Percentiles rank a stretch among this genome's conserved stretches.
These are phyloP conservation scores for Mycena haematopus DNA, from an alignment of 768 basidiomycete species.

Conservation along the genomic window DNA sequence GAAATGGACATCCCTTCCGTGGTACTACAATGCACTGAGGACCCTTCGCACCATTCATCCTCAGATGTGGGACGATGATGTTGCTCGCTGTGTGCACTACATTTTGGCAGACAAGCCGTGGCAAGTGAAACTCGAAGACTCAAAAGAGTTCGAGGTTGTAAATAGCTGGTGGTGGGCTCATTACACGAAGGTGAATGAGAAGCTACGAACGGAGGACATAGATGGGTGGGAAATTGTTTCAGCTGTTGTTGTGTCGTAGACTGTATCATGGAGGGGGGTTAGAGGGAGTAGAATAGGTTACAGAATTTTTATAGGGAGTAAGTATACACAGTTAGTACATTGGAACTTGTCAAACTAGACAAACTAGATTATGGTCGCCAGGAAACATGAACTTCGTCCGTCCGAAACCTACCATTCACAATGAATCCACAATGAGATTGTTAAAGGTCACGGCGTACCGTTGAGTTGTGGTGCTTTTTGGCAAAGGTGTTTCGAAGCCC, in stretches of 20 bases:
- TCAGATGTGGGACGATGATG: slow-evolving; percentile 82
- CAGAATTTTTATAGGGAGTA: slow-evolving; percentile 19
- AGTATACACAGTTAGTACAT: slow-evolving; percentile 23
- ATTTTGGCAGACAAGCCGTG: slow-evolving; percentile 90
- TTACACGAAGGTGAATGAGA: slow-evolving; percentile 53
- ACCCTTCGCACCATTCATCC: slow-evolving; percentile 78
- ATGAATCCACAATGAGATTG: neutral
- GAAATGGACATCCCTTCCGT: slow-evolving; percentile 79
- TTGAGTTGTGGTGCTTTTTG: slow-evolving; percentile 90
- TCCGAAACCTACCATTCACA: slow-evolving; percentile 74
- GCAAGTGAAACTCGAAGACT: slow-evolving; percentile 53
- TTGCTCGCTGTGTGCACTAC: slow-evolving; percentile 88
- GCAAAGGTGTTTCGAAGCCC: slow-evolving; percentile 80
- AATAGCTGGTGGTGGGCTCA: slow-evolving; percentile 86
- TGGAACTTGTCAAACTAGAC: neutral
- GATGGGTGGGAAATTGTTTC: slow-evolving; percentile 58
- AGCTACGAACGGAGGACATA: slow-evolving; percentile 51
- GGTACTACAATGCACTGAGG: slow-evolving; percentile 93
- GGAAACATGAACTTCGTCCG: slow-evolving; percentile 90
- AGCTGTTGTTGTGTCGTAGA: slow-evolving; percentile 48
- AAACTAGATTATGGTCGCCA: slow-evolving; percentile 79
- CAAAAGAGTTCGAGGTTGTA: slow-evolving; percentile 56
- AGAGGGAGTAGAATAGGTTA: slow-evolving; percentile 3
- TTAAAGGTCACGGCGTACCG: slow-evolving; percentile 51
- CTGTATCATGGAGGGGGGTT: neutral